Percentiles rank a stretch among this genome's conserved stretches.
phyloP scores from a whole-genome alignment of 306 rosid species.

The Corylus heterophylla region DNA sequence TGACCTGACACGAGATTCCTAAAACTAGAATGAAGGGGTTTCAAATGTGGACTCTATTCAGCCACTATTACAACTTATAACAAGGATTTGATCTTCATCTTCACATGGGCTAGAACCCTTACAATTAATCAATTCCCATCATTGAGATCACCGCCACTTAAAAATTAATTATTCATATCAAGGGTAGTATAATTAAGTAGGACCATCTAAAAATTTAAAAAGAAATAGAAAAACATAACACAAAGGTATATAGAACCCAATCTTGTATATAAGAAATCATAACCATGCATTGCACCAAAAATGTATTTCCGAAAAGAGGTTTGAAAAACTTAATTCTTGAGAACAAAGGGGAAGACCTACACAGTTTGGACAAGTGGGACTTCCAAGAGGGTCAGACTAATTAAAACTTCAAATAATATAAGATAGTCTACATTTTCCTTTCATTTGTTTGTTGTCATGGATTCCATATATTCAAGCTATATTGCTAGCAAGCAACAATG shows the following conservation, averaged over 20 bases:
- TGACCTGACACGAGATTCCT: neutral
- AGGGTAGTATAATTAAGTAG: neutral
- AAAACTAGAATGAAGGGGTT: neutral
- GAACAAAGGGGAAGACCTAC: neutral
- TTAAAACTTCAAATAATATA: neutral
- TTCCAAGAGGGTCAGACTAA: neutral
- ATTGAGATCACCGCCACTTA: neutral
- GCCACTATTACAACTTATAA: neutral
- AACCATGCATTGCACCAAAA: neutral
- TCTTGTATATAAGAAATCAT: neutral
- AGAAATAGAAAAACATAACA: neutral
- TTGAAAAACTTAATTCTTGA: neutral
- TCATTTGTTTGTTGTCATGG: neutral
- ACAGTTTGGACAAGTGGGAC: neutral
- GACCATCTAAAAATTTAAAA: neutral
- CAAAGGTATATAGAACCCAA: neutral
- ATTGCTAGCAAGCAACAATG: neutral
- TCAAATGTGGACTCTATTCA: conserved; percentile 13
- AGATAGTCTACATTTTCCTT: neutral
- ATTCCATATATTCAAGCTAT: neutral
- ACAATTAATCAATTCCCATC: neutral
- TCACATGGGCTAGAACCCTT: neutral
- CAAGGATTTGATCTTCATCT: conserved; percentile 10
- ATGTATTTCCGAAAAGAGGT: neutral
- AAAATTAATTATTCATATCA: neutral